phyloP scores from a whole-genome alignment of 2,329 filamentous ascomycete species.

The Acarospora socialis region DNA sequence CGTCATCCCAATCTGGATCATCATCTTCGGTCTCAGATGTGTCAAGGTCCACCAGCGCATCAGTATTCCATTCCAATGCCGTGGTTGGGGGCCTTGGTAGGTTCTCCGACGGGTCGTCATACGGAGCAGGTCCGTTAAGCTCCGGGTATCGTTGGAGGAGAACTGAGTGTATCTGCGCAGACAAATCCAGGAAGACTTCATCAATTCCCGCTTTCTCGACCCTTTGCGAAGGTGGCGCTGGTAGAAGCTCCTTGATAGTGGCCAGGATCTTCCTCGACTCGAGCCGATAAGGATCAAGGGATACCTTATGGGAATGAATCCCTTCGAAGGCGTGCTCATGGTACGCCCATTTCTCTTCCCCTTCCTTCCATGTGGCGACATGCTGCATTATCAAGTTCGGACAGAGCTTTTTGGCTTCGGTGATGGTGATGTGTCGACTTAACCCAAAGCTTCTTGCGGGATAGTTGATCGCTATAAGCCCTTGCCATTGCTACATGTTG shows the following conservation, averaged over 20 bases:
- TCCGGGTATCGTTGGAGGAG: conserved; percentile 67
- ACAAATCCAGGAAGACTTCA: conserved; percentile 89
- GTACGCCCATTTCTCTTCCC: conserved; percentile 85
- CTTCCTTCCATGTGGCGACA: conserved; percentile 88
- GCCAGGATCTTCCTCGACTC: conserved; percentile 72
- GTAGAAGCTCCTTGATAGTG: conserved; percentile 60
- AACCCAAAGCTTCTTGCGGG: conserved; percentile 71
- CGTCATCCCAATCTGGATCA: conserved; percentile 93
- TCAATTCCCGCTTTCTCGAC: conserved; percentile 93
- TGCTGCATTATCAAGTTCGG: conserved; percentile 76
- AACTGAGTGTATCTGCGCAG: conserved; percentile 62
- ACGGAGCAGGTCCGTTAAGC: conserved; percentile 50
- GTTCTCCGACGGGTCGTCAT: conserved; percentile 55
- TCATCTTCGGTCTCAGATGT: conserved; percentile 56
- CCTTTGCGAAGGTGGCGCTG: conserved; percentile 45
- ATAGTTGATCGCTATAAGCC: conserved; percentile 93
- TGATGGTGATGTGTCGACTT: conserved; percentile 60
- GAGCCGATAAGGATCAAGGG: conserved; percentile 77
- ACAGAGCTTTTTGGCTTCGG: conserved; percentile 75
- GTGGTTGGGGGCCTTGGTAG: conserved; percentile 60
- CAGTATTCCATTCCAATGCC: conserved; percentile 67
- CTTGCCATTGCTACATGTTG: conserved; percentile 65
- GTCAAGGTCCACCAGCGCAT: conserved; percentile 69
- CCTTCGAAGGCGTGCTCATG: conserved; percentile 60
- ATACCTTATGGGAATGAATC: conserved; percentile 84